A percentile compares a stretch with the other conserved stretches of the same genome.
Conservation (phyloP, 345 rosid species). For the Corchorus capsularis region DNA sequence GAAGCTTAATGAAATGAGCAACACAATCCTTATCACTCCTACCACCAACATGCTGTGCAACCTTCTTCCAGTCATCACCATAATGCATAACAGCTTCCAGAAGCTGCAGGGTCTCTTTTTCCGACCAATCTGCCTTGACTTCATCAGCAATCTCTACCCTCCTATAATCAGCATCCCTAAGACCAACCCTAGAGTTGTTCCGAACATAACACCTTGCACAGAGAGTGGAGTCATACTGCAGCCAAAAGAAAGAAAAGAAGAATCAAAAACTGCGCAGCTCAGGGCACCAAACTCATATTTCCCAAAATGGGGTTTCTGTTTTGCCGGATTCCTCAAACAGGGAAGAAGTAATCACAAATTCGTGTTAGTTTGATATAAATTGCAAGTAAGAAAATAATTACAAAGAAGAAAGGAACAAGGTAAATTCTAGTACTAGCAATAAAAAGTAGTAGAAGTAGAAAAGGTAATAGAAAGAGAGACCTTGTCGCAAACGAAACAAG, state of each 20-base stretch:
- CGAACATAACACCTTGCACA: constrained; percentile 97
- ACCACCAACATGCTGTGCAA: constrained; percentile 77
- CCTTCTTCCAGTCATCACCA: constrained; percentile 92
- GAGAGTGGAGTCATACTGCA: constrained; percentile 78
- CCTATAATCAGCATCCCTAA: constrained; percentile 79
- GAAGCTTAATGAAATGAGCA: constrained; percentile 79
- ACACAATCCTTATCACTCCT: constrained; percentile 88
- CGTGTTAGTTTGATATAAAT: not conserved
- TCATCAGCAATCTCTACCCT: constrained; percentile 83
- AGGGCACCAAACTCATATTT: not conserved
- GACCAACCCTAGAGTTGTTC: constrained; percentile 75
- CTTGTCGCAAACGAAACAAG: constrained; percentile 90
- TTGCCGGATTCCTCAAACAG: not conserved
- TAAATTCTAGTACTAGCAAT: too few species aligned
- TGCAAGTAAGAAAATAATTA: not conserved
- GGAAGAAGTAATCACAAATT: not conserved
- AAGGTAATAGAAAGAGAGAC: constrained; percentile 33
- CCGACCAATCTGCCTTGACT: constrained; percentile 69
- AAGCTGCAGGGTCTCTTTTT: constrained; percentile 76
- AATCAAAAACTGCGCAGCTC: not conserved
- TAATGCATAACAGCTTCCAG: constrained; percentile 67
- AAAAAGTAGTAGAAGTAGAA: not conserved
- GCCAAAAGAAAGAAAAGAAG: not conserved
- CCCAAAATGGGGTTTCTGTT: not conserved
- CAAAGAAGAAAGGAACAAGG: not conserved